phyloP scores from a whole-genome alignment of 768 basidiomycete genomes.

The Mycena floridula region DNA sequence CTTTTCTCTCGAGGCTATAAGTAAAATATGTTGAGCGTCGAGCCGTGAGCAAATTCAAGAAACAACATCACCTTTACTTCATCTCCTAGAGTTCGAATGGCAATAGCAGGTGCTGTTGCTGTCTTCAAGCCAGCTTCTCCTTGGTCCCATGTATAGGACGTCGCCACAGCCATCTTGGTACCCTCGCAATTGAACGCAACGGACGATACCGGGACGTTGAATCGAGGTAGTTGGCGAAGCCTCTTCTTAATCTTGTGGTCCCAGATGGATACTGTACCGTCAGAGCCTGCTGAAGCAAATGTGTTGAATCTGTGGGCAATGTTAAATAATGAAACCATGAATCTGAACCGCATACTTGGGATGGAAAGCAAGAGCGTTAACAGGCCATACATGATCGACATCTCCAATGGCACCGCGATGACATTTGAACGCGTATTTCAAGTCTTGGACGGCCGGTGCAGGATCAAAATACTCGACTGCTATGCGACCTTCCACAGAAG shows the following conservation, averaged over 20 bases:
- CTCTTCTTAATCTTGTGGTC: conserved; percentile 96
- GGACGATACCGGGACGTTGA: conserved; percentile 65
- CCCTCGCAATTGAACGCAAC: conserved; percentile 84
- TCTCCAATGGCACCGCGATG: conserved; percentile 72
- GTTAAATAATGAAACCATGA: not conserved
- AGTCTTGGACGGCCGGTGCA: conserved; percentile 65
- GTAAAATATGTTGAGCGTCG: no score
- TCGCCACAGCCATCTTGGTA: conserved; percentile 73
- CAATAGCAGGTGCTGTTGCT: not conserved
- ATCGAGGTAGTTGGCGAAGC: conserved; percentile 84
- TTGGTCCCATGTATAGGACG: conserved; percentile 88
- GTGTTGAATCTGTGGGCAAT: conserved; percentile 66
- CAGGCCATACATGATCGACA: conserved; percentile 94
- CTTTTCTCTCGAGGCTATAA: no score
- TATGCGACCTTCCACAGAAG: conserved; percentile 92
- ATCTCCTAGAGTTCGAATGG: not conserved
- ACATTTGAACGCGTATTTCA: conserved; percentile 95
- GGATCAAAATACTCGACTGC: conserved; percentile 97
- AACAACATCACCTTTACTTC: conserved; percentile 2
- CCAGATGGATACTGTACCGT: conserved; percentile 93
- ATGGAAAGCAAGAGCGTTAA: conserved; percentile 93
- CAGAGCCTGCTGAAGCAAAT: conserved; percentile 93
- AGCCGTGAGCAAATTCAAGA: no score
- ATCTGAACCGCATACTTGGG: conserved; percentile 47
- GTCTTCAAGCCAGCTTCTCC: conserved; percentile 39